Base-by-base conservation (phyloP, 1,284 basidiomycete species). In the Apiotrichum laibachii region DNA sequence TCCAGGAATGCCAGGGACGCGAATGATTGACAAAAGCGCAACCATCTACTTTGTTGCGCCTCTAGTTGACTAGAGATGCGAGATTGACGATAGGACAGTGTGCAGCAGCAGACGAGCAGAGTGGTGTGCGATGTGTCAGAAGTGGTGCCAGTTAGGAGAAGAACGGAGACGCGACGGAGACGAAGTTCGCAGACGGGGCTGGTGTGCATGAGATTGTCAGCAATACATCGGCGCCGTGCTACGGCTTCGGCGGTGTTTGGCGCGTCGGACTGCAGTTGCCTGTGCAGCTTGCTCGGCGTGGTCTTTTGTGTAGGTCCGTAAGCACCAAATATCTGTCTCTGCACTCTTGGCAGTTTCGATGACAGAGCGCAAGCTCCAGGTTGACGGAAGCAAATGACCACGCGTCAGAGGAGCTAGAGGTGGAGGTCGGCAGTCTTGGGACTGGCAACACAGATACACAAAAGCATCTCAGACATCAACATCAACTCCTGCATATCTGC, bases 1-100 rank as follows among this genome's bases (percentile, higher is more conserved):
- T 15, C 49, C 19, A 22, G 31, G 34, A 18, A 10, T 10, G 18
- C 33, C 16, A 35, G 37, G 49, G 49, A 50, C 49, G 49, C 49
- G 47, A 33, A n/a, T 35, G 49, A 50, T 35, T 35, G 34, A 37
- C 48, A 49, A 49, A 49, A 49, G 48, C 49, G 35, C 35, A 50
- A 50, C 35, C 22, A 9, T 10, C 26, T 16, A 12, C 35, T 22
- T 49, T 50, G 49, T 37, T 50, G 49, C 49, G 49, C 49, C 49
- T 50, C 49, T 50, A 50, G 49, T 50, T 31, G 31, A 49, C 47
- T 49, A 49, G 49, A 50, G 49, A 50, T 50, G 49, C 49, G 49
- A 50, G 49, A 39, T 50, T 50, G 49, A 50, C 49, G 49, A 50
- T 50, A 50, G 49, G 35, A 12, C 9, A 19, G 31, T 50, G 49